These are phyloP conservation scores for Moesziomyces parantarcticus DNA, from an alignment of 1,284 basidiomycete genomes.

Conservation along the genomic window DNA sequence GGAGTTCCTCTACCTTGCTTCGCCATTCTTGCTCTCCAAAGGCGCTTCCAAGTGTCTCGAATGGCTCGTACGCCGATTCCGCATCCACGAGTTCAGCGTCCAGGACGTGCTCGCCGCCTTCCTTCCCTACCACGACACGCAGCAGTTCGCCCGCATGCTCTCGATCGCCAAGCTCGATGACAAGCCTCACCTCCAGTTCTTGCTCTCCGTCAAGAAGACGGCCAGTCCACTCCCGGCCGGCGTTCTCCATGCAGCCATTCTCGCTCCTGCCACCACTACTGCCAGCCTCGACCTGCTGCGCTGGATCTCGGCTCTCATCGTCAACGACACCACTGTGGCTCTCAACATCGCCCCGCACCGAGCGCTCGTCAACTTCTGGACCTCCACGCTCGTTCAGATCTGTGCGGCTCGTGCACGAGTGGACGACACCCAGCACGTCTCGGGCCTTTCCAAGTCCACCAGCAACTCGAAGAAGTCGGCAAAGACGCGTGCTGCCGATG, in stretches of 20 bases:
- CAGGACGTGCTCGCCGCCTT: slow-evolving; percentile 83
- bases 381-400: slow-evolving; percentile 82
- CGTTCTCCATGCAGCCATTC: slow-evolving; percentile 55
- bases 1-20: slow-evolving; percentile 78
- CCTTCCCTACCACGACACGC: slow-evolving; percentile 92
- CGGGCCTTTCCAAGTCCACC: slow-evolving; percentile 44
- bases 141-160: slow-evolving; percentile 92
- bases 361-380: slow-evolving; percentile 84
- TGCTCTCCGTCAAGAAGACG: slow-evolving; percentile 56
- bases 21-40: slow-evolving; percentile 82
- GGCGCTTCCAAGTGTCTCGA: slow-evolving; percentile 89
- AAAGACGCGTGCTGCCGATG: slow-evolving; percentile 46
- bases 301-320: slow-evolving; percentile 74
- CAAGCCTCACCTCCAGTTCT: slow-evolving; percentile 54
- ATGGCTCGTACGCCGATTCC: slow-evolving; percentile 94
- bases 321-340: slow-evolving; percentile 70
- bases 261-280: slow-evolving; percentile 62
- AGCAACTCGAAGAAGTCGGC: slow-evolving; percentile 49
- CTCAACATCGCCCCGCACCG: slow-evolving; percentile 75
- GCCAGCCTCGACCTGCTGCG: slow-evolving; percentile 76
- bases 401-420: slow-evolving; percentile 50
- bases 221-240: slow-evolving; percentile 57
- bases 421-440: slow-evolving; percentile 69
- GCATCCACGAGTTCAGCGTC: slow-evolving; percentile 93
- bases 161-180: slow-evolving; percentile 76